These are phyloP conservation scores for Lipomyces yamanashiensis DNA, from an alignment of 805 yeast species.

Conservation along the genomic window DNA sequence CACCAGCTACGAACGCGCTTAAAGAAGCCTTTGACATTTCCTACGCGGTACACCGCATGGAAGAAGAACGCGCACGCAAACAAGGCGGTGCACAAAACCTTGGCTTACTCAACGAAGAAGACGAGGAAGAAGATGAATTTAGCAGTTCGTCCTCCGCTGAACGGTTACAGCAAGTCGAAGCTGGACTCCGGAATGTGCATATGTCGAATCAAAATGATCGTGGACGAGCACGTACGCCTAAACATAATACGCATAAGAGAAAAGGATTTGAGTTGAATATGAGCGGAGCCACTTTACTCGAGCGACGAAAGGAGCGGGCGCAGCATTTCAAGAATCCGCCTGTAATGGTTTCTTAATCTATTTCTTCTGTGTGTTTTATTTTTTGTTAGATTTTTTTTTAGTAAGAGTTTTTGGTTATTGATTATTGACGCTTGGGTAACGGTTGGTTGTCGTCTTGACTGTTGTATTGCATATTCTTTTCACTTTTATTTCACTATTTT, in stretches of 20 bases:
- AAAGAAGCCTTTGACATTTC: constrained; percentile 87
- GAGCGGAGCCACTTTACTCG: constrained; percentile 66
- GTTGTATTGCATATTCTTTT: neutral
- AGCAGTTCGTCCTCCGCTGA: constrained; percentile 12
- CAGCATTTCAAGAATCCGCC: constrained; percentile 48
- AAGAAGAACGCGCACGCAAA: constrained; percentile 58
- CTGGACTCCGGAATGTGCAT: constrained; percentile 33
- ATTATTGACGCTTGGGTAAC: neutral
- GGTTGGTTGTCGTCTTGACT: neutral
- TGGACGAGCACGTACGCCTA: neutral
- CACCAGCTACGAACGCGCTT: constrained; percentile 73
- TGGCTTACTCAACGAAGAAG: constrained; percentile 48
- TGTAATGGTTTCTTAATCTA: constrained; percentile 13
- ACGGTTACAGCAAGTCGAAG: constrained; percentile 34
- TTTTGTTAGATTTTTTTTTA: neutral
- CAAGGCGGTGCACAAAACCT: constrained; percentile 39
- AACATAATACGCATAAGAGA: constrained; percentile 19
- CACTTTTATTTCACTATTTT: neutral
- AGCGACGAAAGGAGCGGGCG: constrained; percentile 50
- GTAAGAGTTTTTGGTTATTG: neutral
- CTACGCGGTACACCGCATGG: constrained; percentile 82
- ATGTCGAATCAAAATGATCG: constrained; percentile 19
- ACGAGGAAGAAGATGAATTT: constrained; percentile 43
- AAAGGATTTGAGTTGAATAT: constrained; percentile 59
- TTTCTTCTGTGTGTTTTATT: neutral